Base-by-base conservation (phyloP, 164 flowering plant species). In the Liquidambar formosana region DNA sequence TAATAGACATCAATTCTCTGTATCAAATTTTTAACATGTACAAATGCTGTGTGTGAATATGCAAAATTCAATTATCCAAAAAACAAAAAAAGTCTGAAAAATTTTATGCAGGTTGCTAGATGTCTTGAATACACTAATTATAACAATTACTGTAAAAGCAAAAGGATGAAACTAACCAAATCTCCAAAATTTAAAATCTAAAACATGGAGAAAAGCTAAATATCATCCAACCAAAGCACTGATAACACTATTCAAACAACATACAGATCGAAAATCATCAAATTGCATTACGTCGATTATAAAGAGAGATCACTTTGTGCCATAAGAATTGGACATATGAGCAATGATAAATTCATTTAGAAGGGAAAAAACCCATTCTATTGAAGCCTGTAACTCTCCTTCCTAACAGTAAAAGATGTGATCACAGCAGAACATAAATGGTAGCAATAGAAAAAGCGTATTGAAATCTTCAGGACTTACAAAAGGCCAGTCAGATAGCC, bases 401-500 rank as follows among this genome's bases (percentile, higher is more conserved):
- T 33, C 6, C 41, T n/a, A 33, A 33, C 2, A 33, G 4, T 33
- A 33, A 33, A 33, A 33, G 2, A 2, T 33, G 41, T 2, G 41
- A 33, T 33, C 6, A 33, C 41, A 33, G 41, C 41, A 33, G 41
- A 33, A 33, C 2, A 33, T 33, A 33, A 33, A 2, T 33, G 41
- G 41, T 33, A 33, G 41, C 41, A 33, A 33, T 33, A 33, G 41
- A 33, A 33, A 33, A 33, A 33, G 41, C 2, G 15, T 13, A n/a
- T 4, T 22, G 46, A 46, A 51, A 27, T 49, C 21, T 12, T 18
- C 28, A 9, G 45, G 27, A 58, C 91, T 87, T 80, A 87, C 94
- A 76, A 82, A n/a, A 85, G 6, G 65, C 91, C 94, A 61, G 87
- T 76, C 19, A 87, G 76, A 67, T 87, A 89, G 61, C 82, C 90